Conservation (phyloP, 2,329 filamentous ascomycete species). For the Bertia moriformis region DNA sequence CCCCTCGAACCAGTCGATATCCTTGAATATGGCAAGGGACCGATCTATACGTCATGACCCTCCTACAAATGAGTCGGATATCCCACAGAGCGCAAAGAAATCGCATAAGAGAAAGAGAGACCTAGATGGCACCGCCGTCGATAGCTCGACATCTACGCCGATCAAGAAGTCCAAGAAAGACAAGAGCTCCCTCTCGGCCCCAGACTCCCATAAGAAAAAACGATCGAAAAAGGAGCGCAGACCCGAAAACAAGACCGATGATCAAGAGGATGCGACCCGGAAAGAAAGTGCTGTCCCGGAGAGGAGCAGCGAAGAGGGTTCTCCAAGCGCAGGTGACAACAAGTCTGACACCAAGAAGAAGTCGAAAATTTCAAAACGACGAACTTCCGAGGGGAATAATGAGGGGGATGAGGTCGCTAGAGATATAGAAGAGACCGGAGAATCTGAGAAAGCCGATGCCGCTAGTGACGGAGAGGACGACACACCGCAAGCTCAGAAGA, state of each 20-base stretch:
- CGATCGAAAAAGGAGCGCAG: neutral
- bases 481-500: neutral
- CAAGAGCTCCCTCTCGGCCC: slow-evolving; percentile 6
- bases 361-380: neutral
- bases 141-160: neutral
- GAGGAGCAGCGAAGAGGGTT: neutral
- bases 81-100: neutral
- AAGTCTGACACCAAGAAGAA: neutral
- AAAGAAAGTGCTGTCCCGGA: slow-evolving; percentile 11
- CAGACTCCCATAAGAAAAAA: neutral
- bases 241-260: slow-evolving; percentile 3
- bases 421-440: neutral
- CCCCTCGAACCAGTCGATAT: too few species aligned
- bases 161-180: slow-evolving; percentile 11
- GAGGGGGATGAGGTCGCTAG: neutral
- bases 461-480: neutral
- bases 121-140: neutral
- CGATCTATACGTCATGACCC: neutral
- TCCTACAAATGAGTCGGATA: neutral
- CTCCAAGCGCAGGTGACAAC: neutral
- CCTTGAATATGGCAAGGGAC: neutral
- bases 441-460: neutral
- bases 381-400: neutral
- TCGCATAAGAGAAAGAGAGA: neutral
- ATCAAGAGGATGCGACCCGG: slow-evolving; percentile 9